These are phyloP conservation scores for Penicillium atrosanguineum DNA, from an alignment of 495 filamentous ascomycete genomes.

Conservation along the genomic window DNA sequence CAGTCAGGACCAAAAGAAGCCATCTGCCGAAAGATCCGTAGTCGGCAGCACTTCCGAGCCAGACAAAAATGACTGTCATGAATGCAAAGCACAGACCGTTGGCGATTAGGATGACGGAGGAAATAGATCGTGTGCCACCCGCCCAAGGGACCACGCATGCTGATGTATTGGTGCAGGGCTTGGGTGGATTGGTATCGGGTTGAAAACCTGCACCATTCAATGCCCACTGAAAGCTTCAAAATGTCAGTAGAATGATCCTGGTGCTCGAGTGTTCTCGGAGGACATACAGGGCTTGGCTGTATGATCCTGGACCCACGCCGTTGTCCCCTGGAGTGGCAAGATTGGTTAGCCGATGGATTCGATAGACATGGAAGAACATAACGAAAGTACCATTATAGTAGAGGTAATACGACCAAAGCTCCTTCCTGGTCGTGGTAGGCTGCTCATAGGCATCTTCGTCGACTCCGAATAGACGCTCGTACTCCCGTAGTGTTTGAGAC, in stretches of 20 bases:
- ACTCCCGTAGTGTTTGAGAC: slow-evolving; percentile 25
- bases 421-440: slow-evolving; percentile 45
- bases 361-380: neutral
- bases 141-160: slow-evolving; percentile 49
- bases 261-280: neutral
- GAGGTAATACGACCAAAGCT: slow-evolving; percentile 51
- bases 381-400: slow-evolving; percentile 38
- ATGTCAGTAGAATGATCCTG: neutral
- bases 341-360: neutral
- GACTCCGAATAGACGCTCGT: slow-evolving; percentile 40
- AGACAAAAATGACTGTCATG: slow-evolving; percentile 50
- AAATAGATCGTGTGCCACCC: slow-evolving; percentile 40
- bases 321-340: slow-evolving; percentile 36
- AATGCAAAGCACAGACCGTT: slow-evolving; percentile 51
- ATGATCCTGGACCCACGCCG: slow-evolving; percentile 47
- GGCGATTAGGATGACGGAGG: slow-evolving; percentile 47
- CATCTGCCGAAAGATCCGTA: slow-evolving; percentile 51
- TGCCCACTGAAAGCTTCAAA: slow-evolving; percentile 44
- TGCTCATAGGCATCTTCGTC: slow-evolving; percentile 40
- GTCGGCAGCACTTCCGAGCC: slow-evolving; percentile 49
- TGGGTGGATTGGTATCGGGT: slow-evolving; percentile 37
- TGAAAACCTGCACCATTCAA: slow-evolving; percentile 43
- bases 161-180: slow-evolving; percentile 40
- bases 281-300: slow-evolving; percentile 43
- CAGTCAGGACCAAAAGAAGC: slow-evolving; percentile 44